These are phyloP conservation scores for Kondoa subrosea DNA, from an alignment of 768 basidiomycete species.

Conservation along the genomic window DNA sequence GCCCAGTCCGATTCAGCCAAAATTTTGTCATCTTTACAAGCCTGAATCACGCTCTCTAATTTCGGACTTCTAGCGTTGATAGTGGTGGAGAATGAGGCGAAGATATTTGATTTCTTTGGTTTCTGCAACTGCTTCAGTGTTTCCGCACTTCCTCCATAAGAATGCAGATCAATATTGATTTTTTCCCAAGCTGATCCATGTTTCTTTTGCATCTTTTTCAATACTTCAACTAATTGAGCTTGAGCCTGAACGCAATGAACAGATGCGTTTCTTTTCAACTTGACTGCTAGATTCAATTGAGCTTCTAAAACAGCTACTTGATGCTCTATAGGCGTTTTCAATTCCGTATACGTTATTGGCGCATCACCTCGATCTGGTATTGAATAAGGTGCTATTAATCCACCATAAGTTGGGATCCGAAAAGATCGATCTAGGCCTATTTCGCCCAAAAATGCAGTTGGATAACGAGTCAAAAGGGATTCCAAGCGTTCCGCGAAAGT, in stretches of 20 bases:
- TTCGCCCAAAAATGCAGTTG: slow-evolving; percentile 73
- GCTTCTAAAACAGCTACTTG: slow-evolving; percentile 64
- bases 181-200: slow-evolving; percentile 43
- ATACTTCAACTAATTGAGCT: slow-evolving; percentile 48
- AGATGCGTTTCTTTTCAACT: slow-evolving; percentile 58
- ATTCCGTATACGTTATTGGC: slow-evolving; percentile 51
- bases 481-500: slow-evolving; percentile 38
- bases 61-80: slow-evolving; percentile 60
- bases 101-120: slow-evolving; percentile 51
- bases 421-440: slow-evolving; percentile 74
- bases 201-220: slow-evolving; percentile 45
- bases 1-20: slow-evolving; percentile 4
- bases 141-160: slow-evolving; percentile 66
- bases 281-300: slow-evolving; percentile 70
- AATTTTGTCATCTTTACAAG: slow-evolving; percentile 50
- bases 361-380: not conserved
- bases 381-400: slow-evolving; percentile 3
- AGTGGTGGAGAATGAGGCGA: slow-evolving; percentile 68
- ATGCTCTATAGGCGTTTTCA: slow-evolving; percentile 61
- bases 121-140: slow-evolving; percentile 48
- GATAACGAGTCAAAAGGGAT: slow-evolving; percentile 44
- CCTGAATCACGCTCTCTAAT: slow-evolving; percentile 57
- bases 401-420: slow-evolving; percentile 41
- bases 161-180: slow-evolving; percentile 77
- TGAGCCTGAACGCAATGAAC: slow-evolving; percentile 72